phyloP scores from a whole-genome alignment of 768 basidiomycete genomes.

The Leccinum aurantiacum region DNA sequence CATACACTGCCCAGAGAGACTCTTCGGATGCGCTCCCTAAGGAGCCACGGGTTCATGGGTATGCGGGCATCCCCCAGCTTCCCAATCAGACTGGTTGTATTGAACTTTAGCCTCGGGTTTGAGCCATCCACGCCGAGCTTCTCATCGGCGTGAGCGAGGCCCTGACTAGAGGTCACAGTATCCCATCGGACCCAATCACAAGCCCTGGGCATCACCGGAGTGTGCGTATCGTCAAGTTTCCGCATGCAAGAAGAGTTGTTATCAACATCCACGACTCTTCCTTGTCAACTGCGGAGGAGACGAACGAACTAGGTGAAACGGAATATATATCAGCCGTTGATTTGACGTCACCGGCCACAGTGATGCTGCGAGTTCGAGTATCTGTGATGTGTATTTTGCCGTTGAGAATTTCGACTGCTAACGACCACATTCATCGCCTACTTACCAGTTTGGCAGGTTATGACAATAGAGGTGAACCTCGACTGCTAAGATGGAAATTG shows the following conservation, averaged over 20 bases:
- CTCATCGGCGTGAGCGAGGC: not conserved
- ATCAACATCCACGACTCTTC: not conserved
- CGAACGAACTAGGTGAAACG: not conserved
- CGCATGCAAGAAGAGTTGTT: not conserved
- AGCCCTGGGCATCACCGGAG: too few relatives aligned
- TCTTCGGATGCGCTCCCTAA: not conserved
- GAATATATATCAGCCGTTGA: not conserved
- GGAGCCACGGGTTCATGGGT: not conserved
- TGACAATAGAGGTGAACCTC: not conserved
- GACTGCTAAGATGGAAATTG: not conserved
- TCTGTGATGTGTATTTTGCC: not conserved
- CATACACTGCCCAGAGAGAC: not conserved
- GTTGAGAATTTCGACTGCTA: not conserved
- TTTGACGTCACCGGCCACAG: not conserved
- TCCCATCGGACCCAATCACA: not conserved
- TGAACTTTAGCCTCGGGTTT: constrained; percentile 53
- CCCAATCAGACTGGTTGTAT: constrained; percentile 66
- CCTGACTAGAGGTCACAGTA: too few relatives aligned
- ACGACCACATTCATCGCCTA: too few relatives aligned
- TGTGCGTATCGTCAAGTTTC: not conserved
- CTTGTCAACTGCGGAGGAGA: too few relatives aligned
- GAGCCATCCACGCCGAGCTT: not conserved
- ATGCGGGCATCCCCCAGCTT: not conserved
- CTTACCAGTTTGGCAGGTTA: not conserved
- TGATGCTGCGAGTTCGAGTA: not conserved